Evolutionary conservation across 2,329 filamentous ascomycete genomes (phyloP).

Genomic region (Pseudogymnoascus sp.): DNA sequence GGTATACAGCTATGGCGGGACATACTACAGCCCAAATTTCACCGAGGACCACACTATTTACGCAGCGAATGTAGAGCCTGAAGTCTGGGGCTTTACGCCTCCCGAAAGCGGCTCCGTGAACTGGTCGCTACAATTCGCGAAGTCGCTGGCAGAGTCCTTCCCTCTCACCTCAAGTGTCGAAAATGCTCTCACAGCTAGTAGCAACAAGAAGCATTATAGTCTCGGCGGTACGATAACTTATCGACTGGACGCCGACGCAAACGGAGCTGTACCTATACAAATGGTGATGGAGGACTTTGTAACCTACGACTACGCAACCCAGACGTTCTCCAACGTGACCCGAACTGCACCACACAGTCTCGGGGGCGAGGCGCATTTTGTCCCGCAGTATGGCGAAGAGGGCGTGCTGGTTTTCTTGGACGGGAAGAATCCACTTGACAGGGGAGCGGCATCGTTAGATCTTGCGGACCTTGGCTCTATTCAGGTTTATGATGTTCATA

Average conservation of each 20-base stretch:
- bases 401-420: conserved; percentile 13
- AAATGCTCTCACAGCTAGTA: background rate
- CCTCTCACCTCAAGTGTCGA: background rate
- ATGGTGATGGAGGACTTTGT: conserved; percentile 10
- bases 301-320: conserved; percentile 8
- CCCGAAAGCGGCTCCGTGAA: conserved; percentile 1
- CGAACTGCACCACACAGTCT: background rate
- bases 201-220: background rate
- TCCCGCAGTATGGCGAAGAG: conserved; percentile 12
- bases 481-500: conserved; percentile 12
- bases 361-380: conserved; percentile 9
- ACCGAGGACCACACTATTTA: background rate
- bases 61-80: background rate
- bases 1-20: conserved; percentile 10
- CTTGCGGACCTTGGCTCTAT: conserved; percentile 6
- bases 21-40: conserved; percentile 8
- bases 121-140: conserved; percentile 8
- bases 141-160: conserved; percentile 7
- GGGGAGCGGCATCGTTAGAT: background rate
- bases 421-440: conserved; percentile 5
- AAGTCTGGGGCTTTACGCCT: conserved; percentile 11
- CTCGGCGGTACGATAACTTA: conserved; percentile 3
- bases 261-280: background rate
- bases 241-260: background rate
- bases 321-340: conserved; percentile 9